Evolutionary conservation across 345 rosid genomes (phyloP), one percentile per base, ranked within the genome.

Genomic region (Salix suchowensis): DNA sequence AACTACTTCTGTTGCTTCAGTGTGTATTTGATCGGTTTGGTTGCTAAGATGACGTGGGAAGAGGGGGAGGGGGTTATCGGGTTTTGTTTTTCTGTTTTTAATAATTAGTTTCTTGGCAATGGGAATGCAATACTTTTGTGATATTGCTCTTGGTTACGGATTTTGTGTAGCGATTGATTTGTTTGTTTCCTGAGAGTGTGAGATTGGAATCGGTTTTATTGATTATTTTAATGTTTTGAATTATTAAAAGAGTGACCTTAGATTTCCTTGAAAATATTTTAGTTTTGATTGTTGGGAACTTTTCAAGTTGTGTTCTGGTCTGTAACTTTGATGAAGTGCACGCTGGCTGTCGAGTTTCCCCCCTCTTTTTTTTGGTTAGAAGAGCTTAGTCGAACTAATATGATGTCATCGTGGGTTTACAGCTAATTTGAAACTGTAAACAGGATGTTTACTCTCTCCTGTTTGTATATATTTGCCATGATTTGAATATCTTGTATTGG

Each of bases 321-420:
- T 58, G 28, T 58, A 23, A 23, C n/a, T 10, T 42, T 55, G 62
- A 58, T 58, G 28, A 24, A 4, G 2, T 10, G 12, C 4, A 58
- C 26, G 2, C 15, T 58, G 15, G 2, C 0, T 10, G 28, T 58
- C 28, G 6, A 58, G 23, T 10, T 23, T 1, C 0, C 0, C 1
- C n/a, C 10, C 12, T 24, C 64, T 0, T 58, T 23, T 23, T n/a
- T 10, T 4, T 55, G 4, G 62, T 23, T 23, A 8, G 28, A n/a
- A 23, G 5, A 58, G 2, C 1, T 23, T 2, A 1, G 5, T 58
- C 62, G 18, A 12, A 12, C 52, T 46, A n/a, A 58, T 3, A 23
- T 24, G 1, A 6, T 2, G 4, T 9, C 64, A 58, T 23, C 23
- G 5, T 10, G 64, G 64, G 64, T 23, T 58, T 23, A 24, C 61